Evolutionary conservation across 768 basidiomycete genomes (phyloP), one percentile per base, ranked within the genome.

Genomic region (Mycena galericulata): DNA sequence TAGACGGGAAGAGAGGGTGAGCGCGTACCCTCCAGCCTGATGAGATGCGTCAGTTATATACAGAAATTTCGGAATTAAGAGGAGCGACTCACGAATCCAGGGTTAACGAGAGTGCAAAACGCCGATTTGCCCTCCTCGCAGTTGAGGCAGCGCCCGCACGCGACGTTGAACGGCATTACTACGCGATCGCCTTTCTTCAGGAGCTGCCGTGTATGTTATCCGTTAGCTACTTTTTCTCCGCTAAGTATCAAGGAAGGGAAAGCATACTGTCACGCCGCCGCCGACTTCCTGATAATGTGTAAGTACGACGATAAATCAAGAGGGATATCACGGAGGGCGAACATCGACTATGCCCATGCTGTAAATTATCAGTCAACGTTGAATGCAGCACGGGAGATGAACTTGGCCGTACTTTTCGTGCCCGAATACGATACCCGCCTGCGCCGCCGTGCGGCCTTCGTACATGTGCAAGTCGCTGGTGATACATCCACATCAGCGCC

Each of bases 141-240:
- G 70, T 89, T 89, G 65, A 80, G 69, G 79, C 87, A 88, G 22
- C 86, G 84, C 18, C 88, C 87, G 68, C 87, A 88, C 0, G 85
- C 87, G 32, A 88, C 87, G 64, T 88, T 88, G 79, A 88, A 88
- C 1, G 87, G 88, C 82, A 88, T 85, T 26, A 88, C 87, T n/a
- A 88, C 86, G 32, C 88, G 82, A 70, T 89, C 88, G 17, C 87
- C 88, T 65, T 84, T 84, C 77, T 87, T 85, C 46, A 88, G 73
- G 11, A 86, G 78, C 85, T 86, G 34, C 34, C 34, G 40, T n/a
- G n/a, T n/a, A 57, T 38, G 34, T 6, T 46, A 18, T 7, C 6
- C 15, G 14, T 9, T 12, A 59, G 1, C 15, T n/a, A n/a, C n/a
- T n/a, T 36, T n/a, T n/a, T n/a, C n/a, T n/a, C n/a, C n/a, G n/a